phyloP scores from a whole-genome alignment of 495 filamentous ascomycete species.

The Aspergillus ellipticus region DNA sequence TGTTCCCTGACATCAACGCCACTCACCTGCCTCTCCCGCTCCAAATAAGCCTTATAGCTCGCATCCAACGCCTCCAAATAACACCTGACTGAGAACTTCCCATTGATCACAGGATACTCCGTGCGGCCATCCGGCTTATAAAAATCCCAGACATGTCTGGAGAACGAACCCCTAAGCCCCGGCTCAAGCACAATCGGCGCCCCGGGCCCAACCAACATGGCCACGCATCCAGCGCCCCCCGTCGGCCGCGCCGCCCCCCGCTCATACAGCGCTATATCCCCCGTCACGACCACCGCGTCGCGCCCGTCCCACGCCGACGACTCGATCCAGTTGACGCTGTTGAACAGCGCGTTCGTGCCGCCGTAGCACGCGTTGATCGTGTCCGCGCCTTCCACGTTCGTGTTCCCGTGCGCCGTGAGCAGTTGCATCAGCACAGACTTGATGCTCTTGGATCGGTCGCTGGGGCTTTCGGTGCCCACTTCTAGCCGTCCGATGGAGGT shows the following conservation, averaged over 20 bases:
- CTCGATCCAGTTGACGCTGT: conserved; percentile 95
- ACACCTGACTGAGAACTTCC: too few relatives aligned
- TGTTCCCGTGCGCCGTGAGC: conserved; percentile 78
- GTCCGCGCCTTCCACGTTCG: conserved; percentile 94
- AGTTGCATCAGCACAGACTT: conserved; percentile 99
- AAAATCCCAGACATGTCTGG: too few relatives aligned
- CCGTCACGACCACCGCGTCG: conserved; percentile 87
- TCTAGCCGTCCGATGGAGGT: conserved; percentile 89
- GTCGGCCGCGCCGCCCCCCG: conserved; percentile 90
- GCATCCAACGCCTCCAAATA: too few relatives aligned
- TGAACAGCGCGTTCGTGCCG: conserved; percentile 96
- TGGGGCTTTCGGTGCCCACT: conserved; percentile 95
- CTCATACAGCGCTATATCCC: conserved; percentile 94
- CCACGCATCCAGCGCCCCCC: too few relatives aligned
- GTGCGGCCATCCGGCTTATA: too few relatives aligned
- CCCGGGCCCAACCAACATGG: too few relatives aligned
- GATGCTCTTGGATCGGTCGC: conserved; percentile 99
- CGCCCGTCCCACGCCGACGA: conserved; percentile 97
- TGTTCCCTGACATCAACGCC: too few relatives aligned
- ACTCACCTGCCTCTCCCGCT: too few relatives aligned
- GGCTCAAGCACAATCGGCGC: too few relatives aligned
- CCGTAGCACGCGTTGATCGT: conserved; percentile 98
- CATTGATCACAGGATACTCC: too few relatives aligned
- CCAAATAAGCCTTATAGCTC: too few relatives aligned
- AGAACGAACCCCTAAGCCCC: too few relatives aligned